Base-by-base conservation (phyloP, 345 rosid genomes). In the Gossypium rotundifolium region DNA sequence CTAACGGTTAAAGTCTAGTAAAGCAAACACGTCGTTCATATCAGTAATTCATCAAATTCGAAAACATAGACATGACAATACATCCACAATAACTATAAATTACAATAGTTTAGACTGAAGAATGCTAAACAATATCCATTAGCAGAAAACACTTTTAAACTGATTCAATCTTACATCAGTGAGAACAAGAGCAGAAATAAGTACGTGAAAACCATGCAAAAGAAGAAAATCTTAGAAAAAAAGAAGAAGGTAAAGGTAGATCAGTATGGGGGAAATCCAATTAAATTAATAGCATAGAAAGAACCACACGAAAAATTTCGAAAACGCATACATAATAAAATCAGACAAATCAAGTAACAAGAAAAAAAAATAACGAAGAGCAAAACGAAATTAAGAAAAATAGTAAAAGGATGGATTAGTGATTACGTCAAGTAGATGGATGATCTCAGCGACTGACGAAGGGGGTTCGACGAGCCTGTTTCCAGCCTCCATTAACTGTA, bases 341-440 rank as follows among this genome's bases (percentile, higher is more conserved):
- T 29, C 57, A 44, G 22, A 70, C 44, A 44, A 17, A 22, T 54
- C 27, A 40, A 73, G 51, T 48, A 13, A 46, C 0, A 45, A 54
- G 33, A 65, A 65, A 38, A 71, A 22, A 23, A 11, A 18, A 51
- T 3, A 40, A 71, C 11, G 13, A 53, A 13, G 40, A 14, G 54
- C 11, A 6, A n/a, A 40, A 62, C 42, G 45, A 23, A 16, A 46
- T 11, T 67, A 3, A 67, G 13, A 13, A 12, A 25, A 75, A 60
- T 10, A 25, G 1, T 11, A 52, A 5, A 53, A 66, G 38, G 13
- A 54, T 6, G 46, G 14, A 44, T 16, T 7, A 75, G 23, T 70
- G 82, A 91, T 85, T 76, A 90, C 99, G 45, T 95, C 94, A 10
- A 95, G 96, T 70, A 93, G 89, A 76, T 86, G 72, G 79, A 93